A percentile compares a stretch with the other conserved stretches of the same genome.
Evolutionary conservation across 2,329 filamentous ascomycete genomes (phyloP).

Genomic region (Chrysoporthe deuterocubensis): DNA sequence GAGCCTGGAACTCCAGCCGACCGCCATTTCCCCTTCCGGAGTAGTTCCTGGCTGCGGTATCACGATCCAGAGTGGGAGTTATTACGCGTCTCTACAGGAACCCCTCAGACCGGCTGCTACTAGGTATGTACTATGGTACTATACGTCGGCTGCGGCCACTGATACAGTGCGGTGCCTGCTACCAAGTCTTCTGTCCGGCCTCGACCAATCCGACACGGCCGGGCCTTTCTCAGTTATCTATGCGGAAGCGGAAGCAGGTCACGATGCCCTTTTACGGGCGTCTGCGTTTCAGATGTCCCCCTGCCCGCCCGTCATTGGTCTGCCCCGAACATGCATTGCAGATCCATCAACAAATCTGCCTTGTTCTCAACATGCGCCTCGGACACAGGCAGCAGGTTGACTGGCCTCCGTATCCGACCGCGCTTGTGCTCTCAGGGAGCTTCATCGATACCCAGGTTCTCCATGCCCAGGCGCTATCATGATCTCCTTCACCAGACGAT

Average conservation of each 20-base stretch:
- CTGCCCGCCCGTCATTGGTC: conserved; percentile 13
- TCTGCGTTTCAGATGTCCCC: conserved; percentile 19
- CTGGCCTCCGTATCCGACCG: neutral
- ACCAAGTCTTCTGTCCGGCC: neutral
- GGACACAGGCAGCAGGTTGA: conserved; percentile 1
- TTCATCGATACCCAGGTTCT: neutral
- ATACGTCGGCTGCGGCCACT: neutral
- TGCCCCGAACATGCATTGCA: conserved; percentile 10
- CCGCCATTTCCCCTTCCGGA: neutral
- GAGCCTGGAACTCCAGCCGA: neutral
- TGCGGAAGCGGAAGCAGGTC: neutral
- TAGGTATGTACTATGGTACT: neutral
- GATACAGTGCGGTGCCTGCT: neutral
- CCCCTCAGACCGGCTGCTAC: neutral
- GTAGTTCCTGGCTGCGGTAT: neutral
- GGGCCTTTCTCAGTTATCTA: neutral
- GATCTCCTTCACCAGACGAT: neutral
- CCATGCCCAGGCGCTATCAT: neutral
- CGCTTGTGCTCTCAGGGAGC: conserved; percentile 2
- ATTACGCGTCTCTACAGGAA: neutral
- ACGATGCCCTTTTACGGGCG: conserved; percentile 6
- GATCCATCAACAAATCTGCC: conserved; percentile 14
- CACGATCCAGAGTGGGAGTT: neutral
- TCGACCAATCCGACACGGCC: neutral
- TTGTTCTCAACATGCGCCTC: neutral